Base-by-base conservation (phyloP, 2,329 filamentous ascomycete species). In the Colletotrichum sp. region DNA sequence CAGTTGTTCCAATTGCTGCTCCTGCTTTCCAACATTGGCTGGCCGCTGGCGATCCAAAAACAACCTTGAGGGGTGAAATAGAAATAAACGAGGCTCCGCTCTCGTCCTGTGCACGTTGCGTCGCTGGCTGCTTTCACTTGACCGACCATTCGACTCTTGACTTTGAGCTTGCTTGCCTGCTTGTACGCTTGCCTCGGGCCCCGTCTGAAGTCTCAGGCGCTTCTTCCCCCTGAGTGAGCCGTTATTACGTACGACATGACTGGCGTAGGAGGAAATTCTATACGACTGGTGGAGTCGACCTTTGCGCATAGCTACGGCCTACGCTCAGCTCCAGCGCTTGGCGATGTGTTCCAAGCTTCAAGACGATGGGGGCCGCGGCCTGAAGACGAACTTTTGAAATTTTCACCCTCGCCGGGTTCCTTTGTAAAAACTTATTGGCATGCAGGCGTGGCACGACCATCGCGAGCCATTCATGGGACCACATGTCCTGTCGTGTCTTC, bases 271-370 rank as follows among this genome's bases (percentile, higher is more conserved):
- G 64, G 60, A 36, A 68, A 39, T 55, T 68, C 30, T 63, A 71
- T 57, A 36, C 70, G 64, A 36, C 26, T n/a, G 64, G 73, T 73
- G 73, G 73, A 49, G 73, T 68, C 30, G 18, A 44, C 49, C 24
- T 65, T 59, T 28, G 30, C 70, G 73, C 73, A 72, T 76, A 73
- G 32, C 64, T 39, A 52, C 73, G 70, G 73, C 73, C 39, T 68
- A 39, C 30, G 18, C 21, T 57, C 13, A 26, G 28, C 39, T 44
- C 16, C 55, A 62, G 32, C 64, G 70, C 73, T 39, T 32, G 16
- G 55, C 39, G 44, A n/a, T n/a, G 39, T 18, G 39, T 44, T 44
- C 39, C 39, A 44, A 44, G 39, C 39, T 36, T 71, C 44, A 36
- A 28, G 21, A 64, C 28, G 49, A 24, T n/a, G 24, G 21, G 52